Conservation (phyloP, 164 flowering plant species). For the Warburgia ugandensis region DNA sequence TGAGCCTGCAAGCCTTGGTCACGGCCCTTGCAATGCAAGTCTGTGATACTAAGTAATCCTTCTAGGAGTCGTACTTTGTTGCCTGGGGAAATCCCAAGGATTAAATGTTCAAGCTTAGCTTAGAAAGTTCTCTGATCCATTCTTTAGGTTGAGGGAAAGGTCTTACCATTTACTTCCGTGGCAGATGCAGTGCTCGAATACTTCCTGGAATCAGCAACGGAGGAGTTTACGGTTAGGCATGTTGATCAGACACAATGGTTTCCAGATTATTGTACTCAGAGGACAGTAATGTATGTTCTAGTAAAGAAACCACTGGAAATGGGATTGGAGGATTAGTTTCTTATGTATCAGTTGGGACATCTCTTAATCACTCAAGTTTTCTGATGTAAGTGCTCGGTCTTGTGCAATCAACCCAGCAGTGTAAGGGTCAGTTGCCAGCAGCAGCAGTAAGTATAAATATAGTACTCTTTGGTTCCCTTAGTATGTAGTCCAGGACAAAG, state of each 20-base stretch:
- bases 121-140: not conserved
- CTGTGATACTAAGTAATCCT: no score
- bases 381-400: not conserved
- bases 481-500: not conserved
- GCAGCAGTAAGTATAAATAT: not conserved
- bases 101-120: slow-evolving; percentile 28
- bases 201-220: slow-evolving; percentile 67
- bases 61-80: no score
- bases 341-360: not conserved
- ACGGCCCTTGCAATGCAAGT: no score
- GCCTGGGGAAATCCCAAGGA: slow-evolving; percentile 86
- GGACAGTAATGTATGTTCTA: slow-evolving; percentile 63
- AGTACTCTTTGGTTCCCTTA: no score
- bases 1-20: no score
- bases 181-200: slow-evolving; percentile 78
- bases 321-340: no score
- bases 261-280: slow-evolving; percentile 68
- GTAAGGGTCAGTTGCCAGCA: not conserved
- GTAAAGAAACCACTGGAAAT: slow-evolving; percentile 30
- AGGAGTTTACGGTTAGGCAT: slow-evolving; percentile 63
- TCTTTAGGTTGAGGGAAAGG: not conserved
- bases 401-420: not conserved
- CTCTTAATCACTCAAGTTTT: not conserved
- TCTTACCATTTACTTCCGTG: not conserved
- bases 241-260: slow-evolving; percentile 73